Evolutionary conservation across 1,139 yeast genomes (phyloP).

Genomic region (Blastobotrys capitulatus): DNA sequence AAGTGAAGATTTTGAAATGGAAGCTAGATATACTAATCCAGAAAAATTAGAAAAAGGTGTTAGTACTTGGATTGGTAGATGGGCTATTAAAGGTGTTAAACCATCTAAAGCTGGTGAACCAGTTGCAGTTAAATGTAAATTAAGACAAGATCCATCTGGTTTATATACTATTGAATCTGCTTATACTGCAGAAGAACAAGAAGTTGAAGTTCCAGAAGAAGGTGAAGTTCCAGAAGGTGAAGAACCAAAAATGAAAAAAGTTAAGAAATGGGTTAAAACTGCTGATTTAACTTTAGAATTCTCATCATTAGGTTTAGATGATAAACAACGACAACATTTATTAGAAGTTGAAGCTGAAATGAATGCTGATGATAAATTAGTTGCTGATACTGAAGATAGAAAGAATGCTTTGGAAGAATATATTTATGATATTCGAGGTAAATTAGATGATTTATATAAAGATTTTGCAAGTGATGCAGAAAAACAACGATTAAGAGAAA

Average conservation of each 20-base stretch:
- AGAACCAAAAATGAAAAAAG: slow-evolving; percentile 79
- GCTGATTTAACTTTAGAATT: slow-evolving; percentile 61
- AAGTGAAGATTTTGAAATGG: slow-evolving; percentile 79
- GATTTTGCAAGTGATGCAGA: slow-evolving; percentile 87
- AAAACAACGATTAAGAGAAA: slow-evolving; percentile 67
- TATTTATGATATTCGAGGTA: slow-evolving; percentile 95
- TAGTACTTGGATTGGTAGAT: slow-evolving; percentile 62
- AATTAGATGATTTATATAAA: slow-evolving; percentile 87
- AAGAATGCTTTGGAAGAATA: slow-evolving; percentile 98
- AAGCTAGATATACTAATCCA: slow-evolving; percentile 79
- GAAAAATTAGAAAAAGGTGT: slow-evolving; percentile 69
- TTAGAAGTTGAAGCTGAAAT: slow-evolving; percentile 81
- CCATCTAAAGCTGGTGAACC: slow-evolving; percentile 71
- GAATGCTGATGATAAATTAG: slow-evolving; percentile 88
- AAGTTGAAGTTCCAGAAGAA: slow-evolving; percentile 64
- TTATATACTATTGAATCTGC: slow-evolving; percentile 92
- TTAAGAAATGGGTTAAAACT: slow-evolving; percentile 92
- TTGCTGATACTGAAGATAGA: slow-evolving; percentile 98
- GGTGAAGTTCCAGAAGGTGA: slow-evolving; percentile 55
- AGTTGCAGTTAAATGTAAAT: slow-evolving; percentile 85
- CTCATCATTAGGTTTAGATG: slow-evolving; percentile 62
- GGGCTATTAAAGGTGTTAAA: slow-evolving; percentile 83
- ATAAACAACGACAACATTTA: slow-evolving; percentile 49
- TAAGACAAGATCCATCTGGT: slow-evolving; percentile 96
- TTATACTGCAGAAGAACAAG: slow-evolving; percentile 87